Evolutionary conservation across 2,329 filamentous ascomycete genomes (phyloP).

Genomic region (Cladosporium sp.): DNA sequence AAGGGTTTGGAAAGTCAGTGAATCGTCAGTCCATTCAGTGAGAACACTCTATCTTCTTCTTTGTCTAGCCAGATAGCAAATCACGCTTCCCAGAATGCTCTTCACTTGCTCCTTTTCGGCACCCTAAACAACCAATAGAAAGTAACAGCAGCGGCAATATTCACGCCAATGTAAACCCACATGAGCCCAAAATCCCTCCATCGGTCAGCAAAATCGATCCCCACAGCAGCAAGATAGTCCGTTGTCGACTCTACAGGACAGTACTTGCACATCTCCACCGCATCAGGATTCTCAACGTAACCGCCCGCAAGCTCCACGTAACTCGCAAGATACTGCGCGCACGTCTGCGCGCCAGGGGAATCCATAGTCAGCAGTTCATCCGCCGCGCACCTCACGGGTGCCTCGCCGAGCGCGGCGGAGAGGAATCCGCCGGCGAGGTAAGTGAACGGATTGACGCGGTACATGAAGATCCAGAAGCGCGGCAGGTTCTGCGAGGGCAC

Average conservation of each 20-base stretch:
- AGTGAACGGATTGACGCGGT: constrained; percentile 57
- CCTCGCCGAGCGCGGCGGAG: constrained; percentile 33
- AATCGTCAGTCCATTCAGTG: no score
- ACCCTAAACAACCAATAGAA: constrained; percentile 59
- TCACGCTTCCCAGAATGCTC: no score
- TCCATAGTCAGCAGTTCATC: constrained; percentile 35
- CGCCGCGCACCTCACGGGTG: constrained; percentile 40
- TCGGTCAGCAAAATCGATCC: constrained; percentile 40
- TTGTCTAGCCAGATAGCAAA: no score
- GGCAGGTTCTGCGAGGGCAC: constrained; percentile 51
- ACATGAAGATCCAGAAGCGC: constrained; percentile 70
- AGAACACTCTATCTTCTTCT: no score
- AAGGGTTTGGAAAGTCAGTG: no score
- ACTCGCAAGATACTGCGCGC: constrained; percentile 35
- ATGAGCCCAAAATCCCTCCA: constrained; percentile 65
- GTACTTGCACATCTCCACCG: constrained; percentile 41
- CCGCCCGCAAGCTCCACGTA: constrained; percentile 34
- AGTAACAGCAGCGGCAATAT: constrained; percentile 50
- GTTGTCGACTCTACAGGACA: constrained; percentile 40
- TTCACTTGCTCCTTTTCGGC: constrained; percentile 15
- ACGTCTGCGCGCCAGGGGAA: constrained; percentile 32
- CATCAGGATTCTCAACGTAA: constrained; percentile 34
- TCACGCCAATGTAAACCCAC: constrained; percentile 59
- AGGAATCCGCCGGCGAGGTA: constrained; percentile 45
- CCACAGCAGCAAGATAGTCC: constrained; percentile 36